Evolutionary conservation across 2,329 filamentous ascomycete species (phyloP).

Genomic region (Trichoderma sp.): DNA sequence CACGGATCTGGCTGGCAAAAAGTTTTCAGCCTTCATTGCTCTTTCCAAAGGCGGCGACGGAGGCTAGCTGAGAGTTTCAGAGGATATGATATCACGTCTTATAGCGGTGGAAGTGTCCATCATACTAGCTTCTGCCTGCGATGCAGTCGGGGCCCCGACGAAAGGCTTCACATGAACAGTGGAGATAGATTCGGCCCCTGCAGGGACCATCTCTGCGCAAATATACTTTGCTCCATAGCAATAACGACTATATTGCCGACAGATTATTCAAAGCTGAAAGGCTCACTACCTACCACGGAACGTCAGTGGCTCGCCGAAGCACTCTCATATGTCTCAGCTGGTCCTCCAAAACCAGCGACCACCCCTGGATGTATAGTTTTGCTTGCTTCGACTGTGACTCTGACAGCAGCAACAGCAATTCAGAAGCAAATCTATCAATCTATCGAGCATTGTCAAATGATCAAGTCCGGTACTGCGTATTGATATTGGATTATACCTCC

Average conservation of each 20-base stretch:
- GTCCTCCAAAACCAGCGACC: not conserved
- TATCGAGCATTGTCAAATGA: not conserved
- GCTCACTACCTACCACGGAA: not conserved
- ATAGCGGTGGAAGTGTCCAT: not conserved
- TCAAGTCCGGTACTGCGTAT: not conserved
- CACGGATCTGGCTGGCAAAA: not conserved
- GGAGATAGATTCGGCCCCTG: not conserved
- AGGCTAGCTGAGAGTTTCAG: not conserved
- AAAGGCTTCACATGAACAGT: not conserved
- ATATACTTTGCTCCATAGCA: not conserved
- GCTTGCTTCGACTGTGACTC: not conserved
- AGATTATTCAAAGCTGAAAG: not conserved
- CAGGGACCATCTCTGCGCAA: not conserved
- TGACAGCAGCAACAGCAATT: not conserved
- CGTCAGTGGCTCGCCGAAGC: constrained; percentile 7
- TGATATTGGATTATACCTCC: not conserved
- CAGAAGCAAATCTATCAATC: not conserved
- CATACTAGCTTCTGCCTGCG: not conserved
- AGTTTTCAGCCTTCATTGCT: not conserved
- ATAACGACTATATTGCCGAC: not conserved
- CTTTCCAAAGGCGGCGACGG: not conserved
- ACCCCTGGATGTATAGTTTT: not conserved
- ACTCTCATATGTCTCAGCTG: not conserved
- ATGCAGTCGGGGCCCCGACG: not conserved
- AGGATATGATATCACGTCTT: not conserved